Base-by-base conservation (phyloP, 164 flowering plant species). In the Aristolochia fimbriata region DNA sequence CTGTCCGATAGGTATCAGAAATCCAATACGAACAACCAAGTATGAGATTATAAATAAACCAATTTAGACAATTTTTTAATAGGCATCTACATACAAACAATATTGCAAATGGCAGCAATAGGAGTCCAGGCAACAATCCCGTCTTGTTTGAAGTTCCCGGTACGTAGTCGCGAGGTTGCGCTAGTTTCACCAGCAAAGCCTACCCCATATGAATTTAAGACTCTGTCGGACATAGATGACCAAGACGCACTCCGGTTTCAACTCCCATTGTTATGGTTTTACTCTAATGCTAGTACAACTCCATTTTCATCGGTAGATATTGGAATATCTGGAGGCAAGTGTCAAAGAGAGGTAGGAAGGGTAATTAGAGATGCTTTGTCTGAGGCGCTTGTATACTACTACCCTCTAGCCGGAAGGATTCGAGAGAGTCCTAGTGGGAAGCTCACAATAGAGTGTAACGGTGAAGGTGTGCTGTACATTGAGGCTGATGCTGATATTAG, bases 201-300 rank as follows among this genome's bases (percentile, higher is more conserved):
- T 20, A 74, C 77, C 15, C 72, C 74, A 0, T 59, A 67, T 58
- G 77, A 74, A 56, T 48, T 57, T 31, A 72, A 72, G 56, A 47
- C 1, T 15, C 72, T 76, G 1, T 73, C 76, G 0, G 77, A 73
- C 59, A 68, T 76, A 1, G 80, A 76, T 58, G 75, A 73, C 33
- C 77, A 68, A 66, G 64, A 70, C 11, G 50, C 54, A 2, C 59
- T 76, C 31, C 70, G 80, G 3, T 60, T 63, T 27, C 74, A 62
- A 25, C 16, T 70, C 37, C 76, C 77, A 0, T 17, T 60, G 0
- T 43, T 76, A 2, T 55, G 51, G 9, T 68, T 68, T 16, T 76
- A 73, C 22, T 30, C 33, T 11, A 53, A 31, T 4, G 52, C n/a
- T n/a, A 51, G 14, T 0, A n/a, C n/a, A n/a, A n/a, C n/a, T n/a